Evolutionary conservation across 768 basidiomycete species (phyloP), one percentile per base, ranked within the genome.

Genomic region (Floccularia luteovirens): DNA sequence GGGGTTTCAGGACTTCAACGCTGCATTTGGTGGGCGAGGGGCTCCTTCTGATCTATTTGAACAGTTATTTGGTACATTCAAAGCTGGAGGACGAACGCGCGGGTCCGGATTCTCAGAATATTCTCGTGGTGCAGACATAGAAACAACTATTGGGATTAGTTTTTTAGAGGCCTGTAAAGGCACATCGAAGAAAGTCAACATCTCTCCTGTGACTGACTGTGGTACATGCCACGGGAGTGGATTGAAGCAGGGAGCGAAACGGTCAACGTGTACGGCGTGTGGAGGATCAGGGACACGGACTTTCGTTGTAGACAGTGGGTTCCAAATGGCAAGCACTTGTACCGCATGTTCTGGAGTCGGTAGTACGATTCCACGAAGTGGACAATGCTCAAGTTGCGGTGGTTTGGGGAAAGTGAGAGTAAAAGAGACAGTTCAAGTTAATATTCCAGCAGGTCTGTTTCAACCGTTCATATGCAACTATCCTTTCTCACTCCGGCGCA

Each of bases 121-220:
- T 59, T 53, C 63, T 14, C 74, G 76, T 46, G 91, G 93, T 39
- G 79, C 79, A 43, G 90, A 98, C 56, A 69, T 98, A 36, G 89
- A 96, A 58, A 70, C 82, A 6, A 70, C 67, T 24, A 50, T 97
- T 52, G 74, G 72, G 33, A 66, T 99, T 48, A 75, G 70, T 33
- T 99, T 99, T 66, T 75, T 93, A 62, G 96, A 99, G 45, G 86
- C 93, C n/a, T 91, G 89, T 66, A 90, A 86, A 61, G 96, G 96
- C 36, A 68, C 85, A 13, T 74, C 72, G 34, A 79, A 83, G 41
- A 82, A 75, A 42, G 67, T 97, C 49, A 79, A 75, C 41, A 69
- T 90, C 44, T 79, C 77, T 14, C 90, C 92, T 10, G 76, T 98
- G 30, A 77, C 81, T 33, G 76, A 90, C 49, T 98, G 96, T 58